Conservation (phyloP, 1,139 yeast species). For the Saccharomyces hybrid region DNA sequence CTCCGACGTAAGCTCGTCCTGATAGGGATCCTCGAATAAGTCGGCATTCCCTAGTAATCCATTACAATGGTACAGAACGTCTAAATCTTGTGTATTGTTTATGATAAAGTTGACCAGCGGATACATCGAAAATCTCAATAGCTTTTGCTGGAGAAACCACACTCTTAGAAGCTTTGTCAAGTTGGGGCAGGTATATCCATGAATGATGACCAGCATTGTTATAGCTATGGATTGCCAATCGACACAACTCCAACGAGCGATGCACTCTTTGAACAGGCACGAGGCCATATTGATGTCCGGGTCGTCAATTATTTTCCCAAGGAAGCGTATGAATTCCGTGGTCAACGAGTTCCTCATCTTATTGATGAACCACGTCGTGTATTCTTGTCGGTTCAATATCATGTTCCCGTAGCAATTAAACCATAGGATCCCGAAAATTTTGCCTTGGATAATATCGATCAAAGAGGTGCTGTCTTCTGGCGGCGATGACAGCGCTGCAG, state of each 20-base stretch:
- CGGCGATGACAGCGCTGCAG: background rate
- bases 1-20: slow-evolving; percentile 16
- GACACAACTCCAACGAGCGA: slow-evolving; percentile 3
- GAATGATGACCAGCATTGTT: slow-evolving; percentile 4
- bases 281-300: slow-evolving; percentile 5
- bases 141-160: slow-evolving; percentile 13
- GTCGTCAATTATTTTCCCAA: slow-evolving; percentile 8
- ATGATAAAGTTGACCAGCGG: slow-evolving; percentile 17
- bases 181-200: slow-evolving; percentile 4
- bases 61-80: slow-evolving; percentile 17
- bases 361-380: slow-evolving; percentile 14
- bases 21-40: slow-evolving; percentile 11
- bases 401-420: slow-evolving; percentile 12
- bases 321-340: slow-evolving; percentile 5
- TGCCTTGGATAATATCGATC: slow-evolving; percentile 7
- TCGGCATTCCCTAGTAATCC: slow-evolving; percentile 10
- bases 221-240: slow-evolving; percentile 10
- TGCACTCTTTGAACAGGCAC: slow-evolving; percentile 4
- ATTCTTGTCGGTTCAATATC: slow-evolving; percentile 11
- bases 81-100: slow-evolving; percentile 8
- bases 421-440: slow-evolving; percentile 11
- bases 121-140: slow-evolving; percentile 13
- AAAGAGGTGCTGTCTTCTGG: background rate
- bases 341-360: slow-evolving; percentile 10
- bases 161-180: slow-evolving; percentile 8